Base-by-base conservation (phyloP, 371 early-diverging fungal species). In the Fennellomyces sp. region DNA sequence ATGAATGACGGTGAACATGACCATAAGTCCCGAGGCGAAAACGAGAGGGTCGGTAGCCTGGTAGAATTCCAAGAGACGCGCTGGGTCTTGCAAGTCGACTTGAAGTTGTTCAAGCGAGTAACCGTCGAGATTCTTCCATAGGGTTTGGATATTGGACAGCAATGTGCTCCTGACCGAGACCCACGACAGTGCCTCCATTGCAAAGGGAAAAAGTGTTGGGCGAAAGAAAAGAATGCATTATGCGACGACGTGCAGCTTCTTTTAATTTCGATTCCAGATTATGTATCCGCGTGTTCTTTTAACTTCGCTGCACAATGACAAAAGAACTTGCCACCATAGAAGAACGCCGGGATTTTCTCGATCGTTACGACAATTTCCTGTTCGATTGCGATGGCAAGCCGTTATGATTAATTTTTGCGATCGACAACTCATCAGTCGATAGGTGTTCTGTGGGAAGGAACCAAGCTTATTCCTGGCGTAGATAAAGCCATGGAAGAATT, bases 391-490 rank as follows among this genome's bases (percentile, higher is more conserved):
- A 98, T 82, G 98, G 96, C 90, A 82, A 70, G 55, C 45, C 7
- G 27, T 26, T 8, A 15, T 41, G 1, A 8, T 51, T 3, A 31
- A 8, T 6, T n/a, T 2, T 21, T 26, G 7, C 23, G 2, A 28
- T 15, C 12, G n/a, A n/a, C n/a, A n/a, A n/a, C n/a, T n/a, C n/a
- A n/a, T n/a, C n/a, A n/a, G n/a, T n/a, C n/a, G n/a, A 7, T 61
- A 94, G 94, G 98, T 67, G 98, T 98, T 17, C 78, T 98, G 33
- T 98, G 97, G 97, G 86, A 85, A 58, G 96, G 94, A 15, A 82
- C 72, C 63, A 60, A 81, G 0, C 69, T 88, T 1, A 75, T 98
- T 56, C 81, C 82, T 4, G 86, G 88, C 7, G 87, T 93, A 6
- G 68, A 66, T 28, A 86, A 92, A 33, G 84, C 92, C 0, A 83